phyloP scores from a whole-genome alignment of 164 flowering plant species.

The Tetrastigma voinierianum region DNA sequence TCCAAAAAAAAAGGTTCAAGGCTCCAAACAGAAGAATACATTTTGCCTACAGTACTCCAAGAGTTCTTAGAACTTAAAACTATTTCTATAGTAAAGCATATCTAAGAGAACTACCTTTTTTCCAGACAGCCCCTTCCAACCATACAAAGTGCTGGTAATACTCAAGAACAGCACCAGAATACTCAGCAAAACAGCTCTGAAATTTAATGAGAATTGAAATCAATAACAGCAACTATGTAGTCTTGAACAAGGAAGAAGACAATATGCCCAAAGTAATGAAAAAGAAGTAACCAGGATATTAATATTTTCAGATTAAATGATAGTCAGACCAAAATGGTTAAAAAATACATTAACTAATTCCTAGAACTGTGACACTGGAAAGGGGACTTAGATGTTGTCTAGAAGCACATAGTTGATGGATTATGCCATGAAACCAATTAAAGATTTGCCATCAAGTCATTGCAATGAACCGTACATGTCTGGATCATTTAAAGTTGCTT shows the following conservation, averaged over 20 bases:
- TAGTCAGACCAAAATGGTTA: too few relatives aligned
- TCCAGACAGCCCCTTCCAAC: conserved; percentile 72
- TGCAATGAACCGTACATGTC: too few relatives aligned
- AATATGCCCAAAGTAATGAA: neutral
- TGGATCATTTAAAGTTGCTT: too few relatives aligned
- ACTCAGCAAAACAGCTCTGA: conserved; percentile 89
- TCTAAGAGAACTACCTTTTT: conserved; percentile 54
- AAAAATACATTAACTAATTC: neutral
- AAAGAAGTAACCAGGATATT: neutral
- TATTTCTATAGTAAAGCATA: neutral
- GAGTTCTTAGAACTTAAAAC: neutral
- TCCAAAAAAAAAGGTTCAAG: neutral
- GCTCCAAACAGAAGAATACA: neutral
- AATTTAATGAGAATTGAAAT: conserved; percentile 7
- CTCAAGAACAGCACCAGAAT: conserved; percentile 98
- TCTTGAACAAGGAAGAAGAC: neutral
- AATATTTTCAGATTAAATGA: too few relatives aligned
- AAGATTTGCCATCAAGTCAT: too few relatives aligned
- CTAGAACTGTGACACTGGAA: too few relatives aligned
- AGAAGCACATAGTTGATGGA: too few relatives aligned
- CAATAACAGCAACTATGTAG: neutral
- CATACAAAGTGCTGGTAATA: conserved; percentile 83
- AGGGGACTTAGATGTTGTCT: too few relatives aligned
- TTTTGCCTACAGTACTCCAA: too few relatives aligned
- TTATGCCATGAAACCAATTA: too few relatives aligned